A percentile compares a stretch with the other conserved stretches of the same genome.
These are phyloP conservation scores for Carex myosuroides DNA, from an alignment of 176 grass and related monocot species.

Conservation along the genomic window DNA sequence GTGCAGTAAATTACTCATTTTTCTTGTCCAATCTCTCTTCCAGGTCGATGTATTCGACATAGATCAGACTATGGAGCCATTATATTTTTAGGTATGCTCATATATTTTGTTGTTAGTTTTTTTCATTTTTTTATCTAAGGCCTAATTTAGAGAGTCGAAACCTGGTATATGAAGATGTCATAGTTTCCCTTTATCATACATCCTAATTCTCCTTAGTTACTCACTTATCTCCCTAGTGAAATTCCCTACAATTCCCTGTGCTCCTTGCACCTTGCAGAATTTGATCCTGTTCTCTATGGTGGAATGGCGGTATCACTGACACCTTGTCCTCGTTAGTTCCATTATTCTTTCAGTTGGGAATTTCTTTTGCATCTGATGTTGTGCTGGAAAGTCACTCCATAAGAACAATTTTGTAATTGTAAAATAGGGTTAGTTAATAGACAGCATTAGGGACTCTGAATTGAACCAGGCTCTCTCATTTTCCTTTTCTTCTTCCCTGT, in stretches of 20 bases:
- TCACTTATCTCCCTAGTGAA: not conserved
- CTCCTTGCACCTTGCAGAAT: not conserved
- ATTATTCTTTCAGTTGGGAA: not conserved
- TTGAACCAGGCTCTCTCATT: not conserved
- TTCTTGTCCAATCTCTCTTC: not conserved
- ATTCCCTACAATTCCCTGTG: not conserved
- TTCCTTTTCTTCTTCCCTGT: not conserved
- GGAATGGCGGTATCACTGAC: not conserved
- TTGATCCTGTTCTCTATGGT: not conserved
- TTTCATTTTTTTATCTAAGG: not conserved
- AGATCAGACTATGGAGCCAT: slow-evolving; percentile 92
- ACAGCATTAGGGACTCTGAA: not conserved
- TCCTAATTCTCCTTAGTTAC: not conserved
- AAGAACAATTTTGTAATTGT: not conserved
- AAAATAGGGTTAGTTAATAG: not conserved
- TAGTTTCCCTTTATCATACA: no score
- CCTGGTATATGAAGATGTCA: no score
- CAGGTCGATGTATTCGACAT: slow-evolving; percentile 93
- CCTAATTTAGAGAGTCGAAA: not conserved
- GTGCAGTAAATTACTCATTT: slow-evolving; percentile 28
- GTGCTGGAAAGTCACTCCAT: not conserved
- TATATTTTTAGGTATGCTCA: slow-evolving; percentile 73
- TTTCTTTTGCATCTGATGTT: not conserved
- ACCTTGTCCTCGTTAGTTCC: not conserved
- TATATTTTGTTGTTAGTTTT: not conserved